Conservation (phyloP, 768 basidiomycete species). For the Tremella mesenterica region DNA sequence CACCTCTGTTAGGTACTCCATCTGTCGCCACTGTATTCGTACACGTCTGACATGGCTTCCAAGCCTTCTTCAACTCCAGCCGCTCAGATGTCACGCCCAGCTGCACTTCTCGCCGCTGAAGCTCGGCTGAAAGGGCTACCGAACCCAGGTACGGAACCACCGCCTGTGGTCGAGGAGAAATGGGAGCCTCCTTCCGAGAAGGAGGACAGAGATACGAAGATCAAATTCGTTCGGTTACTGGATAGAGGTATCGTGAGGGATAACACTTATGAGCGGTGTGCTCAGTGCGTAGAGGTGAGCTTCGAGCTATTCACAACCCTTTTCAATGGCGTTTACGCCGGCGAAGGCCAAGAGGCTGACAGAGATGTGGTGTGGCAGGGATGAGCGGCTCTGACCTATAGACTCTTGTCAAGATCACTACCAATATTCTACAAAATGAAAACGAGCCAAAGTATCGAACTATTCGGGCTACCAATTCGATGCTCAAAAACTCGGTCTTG, state of each 20-base stretch:
- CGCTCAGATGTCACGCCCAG: no score
- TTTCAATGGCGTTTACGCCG: constrained; percentile 1
- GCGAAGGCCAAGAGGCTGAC: neutral
- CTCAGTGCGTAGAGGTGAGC: constrained; percentile 34
- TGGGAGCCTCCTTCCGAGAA: constrained; percentile 17
- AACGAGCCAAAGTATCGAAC: constrained; percentile 30
- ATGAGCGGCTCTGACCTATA: constrained; percentile 6
- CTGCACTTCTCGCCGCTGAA: constrained; percentile 2
- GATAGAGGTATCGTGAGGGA: constrained; percentile 37
- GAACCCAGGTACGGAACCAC: neutral
- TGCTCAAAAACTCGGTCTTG: constrained; percentile 33
- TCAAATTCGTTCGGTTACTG: constrained; percentile 28
- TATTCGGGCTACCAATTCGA: constrained; percentile 23
- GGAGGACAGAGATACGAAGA: constrained; percentile 22
- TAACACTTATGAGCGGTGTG: constrained; percentile 29
- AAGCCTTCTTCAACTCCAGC: no score
- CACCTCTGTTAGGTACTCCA: no score
- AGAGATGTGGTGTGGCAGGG: neutral
- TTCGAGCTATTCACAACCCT: no score
- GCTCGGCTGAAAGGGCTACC: neutral
- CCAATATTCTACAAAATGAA: constrained; percentile 22
- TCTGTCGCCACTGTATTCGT: no score
- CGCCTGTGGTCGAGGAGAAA: neutral
- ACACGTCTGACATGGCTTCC: no score
- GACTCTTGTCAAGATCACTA: constrained; percentile 37